phyloP scores from a whole-genome alignment of 768 basidiomycete species.

The Calocybe cyanea region DNA sequence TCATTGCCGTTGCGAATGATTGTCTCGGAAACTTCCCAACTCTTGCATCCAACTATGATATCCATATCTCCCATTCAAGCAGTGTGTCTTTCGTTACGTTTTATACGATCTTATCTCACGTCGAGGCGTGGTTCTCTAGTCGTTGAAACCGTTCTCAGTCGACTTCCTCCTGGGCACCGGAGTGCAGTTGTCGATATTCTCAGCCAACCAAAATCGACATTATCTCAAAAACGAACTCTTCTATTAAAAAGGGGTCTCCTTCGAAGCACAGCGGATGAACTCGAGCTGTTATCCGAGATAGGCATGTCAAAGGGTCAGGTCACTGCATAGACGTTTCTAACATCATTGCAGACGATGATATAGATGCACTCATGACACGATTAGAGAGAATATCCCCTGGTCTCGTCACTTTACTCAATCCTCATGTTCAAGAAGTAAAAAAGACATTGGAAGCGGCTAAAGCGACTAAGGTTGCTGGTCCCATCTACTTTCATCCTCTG shows the following conservation, averaged over 20 bases:
- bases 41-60: constrained; percentile 62
- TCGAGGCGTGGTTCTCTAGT: constrained; percentile 40
- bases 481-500: constrained; percentile 66
- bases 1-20: constrained; percentile 64
- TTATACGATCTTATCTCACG: background rate
- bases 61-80: constrained; percentile 74
- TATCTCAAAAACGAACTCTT: constrained; percentile 64
- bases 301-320: no score
- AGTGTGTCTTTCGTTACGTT: constrained; percentile 39
- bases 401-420: constrained; percentile 43
- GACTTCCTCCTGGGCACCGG: constrained; percentile 56
- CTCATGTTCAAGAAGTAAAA: constrained; percentile 59
- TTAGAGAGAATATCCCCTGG: constrained; percentile 60
- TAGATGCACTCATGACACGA: constrained; percentile 50
- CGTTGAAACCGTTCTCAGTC: constrained; percentile 57
- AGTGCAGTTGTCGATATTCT: constrained; percentile 61
- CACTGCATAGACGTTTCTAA: background rate
- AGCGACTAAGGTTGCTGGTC: constrained; percentile 59
- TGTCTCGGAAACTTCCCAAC: constrained; percentile 72
- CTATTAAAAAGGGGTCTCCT: constrained; percentile 68
- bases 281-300: constrained; percentile 65
- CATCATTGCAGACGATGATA: constrained; percentile 47
- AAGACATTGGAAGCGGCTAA: constrained; percentile 55
- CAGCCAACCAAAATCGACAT: constrained; percentile 58
- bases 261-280: constrained; percentile 65